phyloP scores from a whole-genome alignment of 2,329 filamentous ascomycete species.

The Teratosphaeria destructans region DNA sequence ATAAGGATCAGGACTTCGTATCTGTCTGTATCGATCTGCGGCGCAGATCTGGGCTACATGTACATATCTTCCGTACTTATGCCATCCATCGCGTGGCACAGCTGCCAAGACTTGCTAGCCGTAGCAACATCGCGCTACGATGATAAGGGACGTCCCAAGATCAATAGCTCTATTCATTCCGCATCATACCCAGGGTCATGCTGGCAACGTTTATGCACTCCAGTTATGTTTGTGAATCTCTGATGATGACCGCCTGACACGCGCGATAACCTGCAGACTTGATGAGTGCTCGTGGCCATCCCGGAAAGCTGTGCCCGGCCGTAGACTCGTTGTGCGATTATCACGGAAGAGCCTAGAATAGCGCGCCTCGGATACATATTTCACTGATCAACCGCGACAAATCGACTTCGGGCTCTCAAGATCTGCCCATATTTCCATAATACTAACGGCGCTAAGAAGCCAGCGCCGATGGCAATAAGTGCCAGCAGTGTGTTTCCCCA shows the following conservation, averaged over 20 bases:
- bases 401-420: conserved; percentile 7
- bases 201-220: background rate
- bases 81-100: background rate
- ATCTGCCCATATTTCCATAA: conserved; percentile 8
- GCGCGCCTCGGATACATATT: background rate
- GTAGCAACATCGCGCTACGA: background rate
- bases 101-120: background rate
- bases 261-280: background rate
- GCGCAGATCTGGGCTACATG: background rate
- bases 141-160: background rate
- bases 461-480: conserved; percentile 4
- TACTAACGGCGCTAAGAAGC: conserved; percentile 7
- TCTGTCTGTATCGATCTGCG: background rate
- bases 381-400: background rate
- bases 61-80: background rate
- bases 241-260: no score
- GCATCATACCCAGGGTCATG: background rate
- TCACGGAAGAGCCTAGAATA: background rate
- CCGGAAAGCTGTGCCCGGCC: background rate
- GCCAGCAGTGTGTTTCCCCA: conserved; percentile 24
- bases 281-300: background rate
- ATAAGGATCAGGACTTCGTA: background rate
- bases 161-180: background rate
- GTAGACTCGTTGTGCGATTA: background rate
- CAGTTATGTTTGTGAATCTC: background rate